A percentile compares a stretch with the other conserved stretches of the same genome.
Evolutionary conservation across 106 monocot species (phyloP).

Genomic region (Phalaenopsis equestris): DNA sequence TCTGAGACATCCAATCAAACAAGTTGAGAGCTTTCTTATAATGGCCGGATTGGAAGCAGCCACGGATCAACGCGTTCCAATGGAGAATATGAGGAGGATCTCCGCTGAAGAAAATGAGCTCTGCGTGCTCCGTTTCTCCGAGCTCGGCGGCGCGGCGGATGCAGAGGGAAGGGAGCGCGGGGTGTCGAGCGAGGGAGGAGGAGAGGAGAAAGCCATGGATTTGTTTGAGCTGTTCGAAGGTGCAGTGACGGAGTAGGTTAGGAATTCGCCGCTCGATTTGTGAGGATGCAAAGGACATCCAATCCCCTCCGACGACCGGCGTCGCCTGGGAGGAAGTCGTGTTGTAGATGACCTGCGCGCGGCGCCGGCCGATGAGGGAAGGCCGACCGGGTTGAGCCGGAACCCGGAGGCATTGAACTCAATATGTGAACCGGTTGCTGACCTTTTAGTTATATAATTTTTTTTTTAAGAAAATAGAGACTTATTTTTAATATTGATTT

Average conservation of each 20-base stretch:
- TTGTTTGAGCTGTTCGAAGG: conserved; percentile 22
- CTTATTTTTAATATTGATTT: no score
- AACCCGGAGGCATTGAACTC: no score
- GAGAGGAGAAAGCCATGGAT: conserved; percentile 26
- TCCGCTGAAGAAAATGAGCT: conserved; percentile 9
- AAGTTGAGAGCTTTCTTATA: conserved; percentile 2
- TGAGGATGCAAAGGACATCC: neutral
- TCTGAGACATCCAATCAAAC: conserved; percentile 17
- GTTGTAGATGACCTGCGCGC: no score
- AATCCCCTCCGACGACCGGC: conserved; percentile 2
- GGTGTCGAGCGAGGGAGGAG: conserved; percentile 13
- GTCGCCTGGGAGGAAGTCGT: neutral
- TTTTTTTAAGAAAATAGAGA: no score
- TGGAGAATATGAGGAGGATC: conserved; percentile 10
- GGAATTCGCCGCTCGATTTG: conserved; percentile 9
- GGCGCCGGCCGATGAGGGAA: no score
- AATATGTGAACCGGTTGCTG: no score
- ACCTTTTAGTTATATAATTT: no score
- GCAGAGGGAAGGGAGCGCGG: conserved; percentile 19
- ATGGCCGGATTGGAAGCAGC: conserved; percentile 16
- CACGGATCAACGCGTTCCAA: conserved; percentile 27
- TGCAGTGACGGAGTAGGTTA: conserved; percentile 11
- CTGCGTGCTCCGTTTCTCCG: conserved; percentile 12
- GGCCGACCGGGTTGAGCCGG: no score
- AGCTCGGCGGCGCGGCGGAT: conserved; percentile 36